phyloP scores from a whole-genome alignment of 345 rosid species.

The Barbarea vulgaris region DNA sequence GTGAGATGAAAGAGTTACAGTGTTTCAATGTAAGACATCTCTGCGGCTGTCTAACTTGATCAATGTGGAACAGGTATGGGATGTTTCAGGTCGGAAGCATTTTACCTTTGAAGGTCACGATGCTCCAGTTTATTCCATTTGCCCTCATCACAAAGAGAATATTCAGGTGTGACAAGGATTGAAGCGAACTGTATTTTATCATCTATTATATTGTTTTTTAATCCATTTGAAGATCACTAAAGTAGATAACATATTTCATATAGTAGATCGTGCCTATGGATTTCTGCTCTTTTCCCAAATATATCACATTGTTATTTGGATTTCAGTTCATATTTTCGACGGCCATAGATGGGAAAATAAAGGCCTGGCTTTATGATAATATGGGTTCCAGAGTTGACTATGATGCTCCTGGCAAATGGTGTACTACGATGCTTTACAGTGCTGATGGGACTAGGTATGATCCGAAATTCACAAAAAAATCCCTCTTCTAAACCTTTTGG shows the following conservation, averaged over 20 bases:
- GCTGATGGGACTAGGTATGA: slow-evolving; percentile 78
- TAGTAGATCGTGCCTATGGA: not conserved
- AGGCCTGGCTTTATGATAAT: slow-evolving; percentile 88
- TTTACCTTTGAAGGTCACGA: slow-evolving; percentile 86
- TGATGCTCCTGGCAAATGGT: slow-evolving; percentile 80
- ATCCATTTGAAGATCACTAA: not conserved
- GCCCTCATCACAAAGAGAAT: slow-evolving; percentile 89
- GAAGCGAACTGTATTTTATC: not conserved
- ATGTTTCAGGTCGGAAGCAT: slow-evolving; percentile 57
- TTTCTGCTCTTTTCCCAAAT: slow-evolving; percentile 13
- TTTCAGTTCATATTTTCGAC: slow-evolving; percentile 83
- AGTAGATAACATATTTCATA: not conserved
- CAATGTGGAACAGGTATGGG: slow-evolving; percentile 79
- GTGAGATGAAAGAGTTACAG: slow-evolving; percentile 37
- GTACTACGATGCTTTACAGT: slow-evolving; percentile 85
- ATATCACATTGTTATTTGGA: slow-evolving; percentile 1
- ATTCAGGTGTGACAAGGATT: slow-evolving; percentile 62
- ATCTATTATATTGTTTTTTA: slow-evolving; percentile 5
- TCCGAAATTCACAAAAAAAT: slow-evolving; percentile 4
- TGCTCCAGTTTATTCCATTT: slow-evolving; percentile 82
- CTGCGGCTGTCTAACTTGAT: slow-evolving; percentile 36
- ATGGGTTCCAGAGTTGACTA: slow-evolving; percentile 79
- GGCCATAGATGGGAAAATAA: slow-evolving; percentile 82
- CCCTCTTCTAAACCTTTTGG: not conserved
- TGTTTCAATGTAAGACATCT: not conserved